Percentiles rank a stretch among this genome's conserved stretches.
These are phyloP conservation scores for Phytopythium montanum DNA, from an alignment of 352 stramenopile genomes.

Conservation along the genomic window DNA sequence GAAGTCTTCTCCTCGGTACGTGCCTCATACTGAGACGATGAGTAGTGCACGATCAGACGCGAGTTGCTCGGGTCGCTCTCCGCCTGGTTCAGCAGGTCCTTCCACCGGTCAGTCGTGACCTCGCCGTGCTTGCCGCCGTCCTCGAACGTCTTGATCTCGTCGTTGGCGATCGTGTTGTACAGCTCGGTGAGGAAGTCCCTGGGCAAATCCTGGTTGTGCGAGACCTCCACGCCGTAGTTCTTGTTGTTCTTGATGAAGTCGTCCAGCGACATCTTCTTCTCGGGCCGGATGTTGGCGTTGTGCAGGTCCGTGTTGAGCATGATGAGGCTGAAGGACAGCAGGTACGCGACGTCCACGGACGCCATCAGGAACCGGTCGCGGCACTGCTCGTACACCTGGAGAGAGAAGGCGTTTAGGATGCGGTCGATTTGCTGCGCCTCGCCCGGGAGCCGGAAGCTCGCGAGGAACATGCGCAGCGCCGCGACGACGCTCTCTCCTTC, in stretches of 20 bases:
- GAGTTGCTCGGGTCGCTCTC: conserved; percentile 60
- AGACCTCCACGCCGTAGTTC: conserved; percentile 88
- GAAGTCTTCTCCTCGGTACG: background rate
- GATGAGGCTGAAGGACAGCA: conserved; percentile 88
- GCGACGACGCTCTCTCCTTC: conserved; percentile 67
- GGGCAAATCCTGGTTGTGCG: conserved; percentile 57
- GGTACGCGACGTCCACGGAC: conserved; percentile 86
- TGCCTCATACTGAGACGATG: conserved; percentile 12
- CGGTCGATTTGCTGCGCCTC: conserved; percentile 89
- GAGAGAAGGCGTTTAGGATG: conserved; percentile 85
- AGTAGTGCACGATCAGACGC: conserved; percentile 56
- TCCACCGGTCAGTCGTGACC: conserved; percentile 77
- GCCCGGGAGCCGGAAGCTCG: conserved; percentile 78
- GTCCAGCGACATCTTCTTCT: conserved; percentile 85
- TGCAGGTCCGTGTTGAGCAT: conserved; percentile 89
- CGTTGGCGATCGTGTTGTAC: conserved; percentile 65
- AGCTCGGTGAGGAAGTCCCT: conserved; percentile 72
- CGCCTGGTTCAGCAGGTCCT: conserved; percentile 70
- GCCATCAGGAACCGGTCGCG: conserved; percentile 83
- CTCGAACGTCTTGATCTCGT: conserved; percentile 83
- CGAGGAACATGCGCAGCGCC: conserved; percentile 80
- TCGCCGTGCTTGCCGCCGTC: conserved; percentile 74
- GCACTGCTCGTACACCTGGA: conserved; percentile 82
- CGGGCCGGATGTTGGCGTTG: conserved; percentile 77
- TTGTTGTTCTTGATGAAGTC: conserved; percentile 90